These are phyloP conservation scores for Pythium sukuiense DNA, from an alignment of 352 stramenopile genomes.

Conservation along the genomic window DNA sequence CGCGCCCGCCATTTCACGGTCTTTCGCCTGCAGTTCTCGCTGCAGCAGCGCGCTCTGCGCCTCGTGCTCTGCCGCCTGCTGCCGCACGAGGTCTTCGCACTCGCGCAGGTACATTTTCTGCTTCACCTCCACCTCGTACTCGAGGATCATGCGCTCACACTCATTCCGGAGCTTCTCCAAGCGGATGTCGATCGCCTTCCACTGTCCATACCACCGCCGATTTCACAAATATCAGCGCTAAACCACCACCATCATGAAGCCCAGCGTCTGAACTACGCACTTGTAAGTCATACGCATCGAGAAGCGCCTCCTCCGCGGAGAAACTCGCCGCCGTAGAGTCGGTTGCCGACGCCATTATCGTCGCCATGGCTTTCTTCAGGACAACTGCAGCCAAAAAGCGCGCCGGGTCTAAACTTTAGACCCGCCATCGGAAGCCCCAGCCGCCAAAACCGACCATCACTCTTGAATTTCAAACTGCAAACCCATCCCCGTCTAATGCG, in stretches of 20 bases:
- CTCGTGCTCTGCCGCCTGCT: conserved; percentile 26
- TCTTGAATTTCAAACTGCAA: conserved; percentile 19
- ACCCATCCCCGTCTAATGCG: neutral
- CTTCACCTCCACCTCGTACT: conserved; percentile 55
- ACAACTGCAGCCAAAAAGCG: conserved; percentile 1
- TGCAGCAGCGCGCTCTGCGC: conserved; percentile 9
- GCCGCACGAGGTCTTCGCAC: conserved; percentile 32
- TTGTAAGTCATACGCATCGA: conserved; percentile 65
- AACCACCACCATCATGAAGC: conserved; percentile 6
- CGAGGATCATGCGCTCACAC: conserved; percentile 49
- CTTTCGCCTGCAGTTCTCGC: conserved; percentile 9
- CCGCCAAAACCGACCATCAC: neutral
- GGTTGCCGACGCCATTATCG: conserved; percentile 12
- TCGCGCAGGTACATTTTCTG: conserved; percentile 44
- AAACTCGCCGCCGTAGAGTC: conserved; percentile 24
- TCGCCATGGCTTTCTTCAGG: conserved; percentile 25
- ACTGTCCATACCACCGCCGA: conserved; percentile 31
- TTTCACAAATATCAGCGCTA: neutral
- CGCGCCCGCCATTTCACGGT: conserved; percentile 2
- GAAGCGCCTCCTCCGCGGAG: conserved; percentile 48
- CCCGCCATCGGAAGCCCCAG: neutral
- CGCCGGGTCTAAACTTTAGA: neutral
- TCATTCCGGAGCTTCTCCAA: conserved; percentile 55
- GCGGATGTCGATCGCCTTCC: conserved; percentile 60
- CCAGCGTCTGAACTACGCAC: conserved; percentile 28